phyloP scores from a whole-genome alignment of 2,329 filamentous ascomycete species.

The Chalara sp. region DNA sequence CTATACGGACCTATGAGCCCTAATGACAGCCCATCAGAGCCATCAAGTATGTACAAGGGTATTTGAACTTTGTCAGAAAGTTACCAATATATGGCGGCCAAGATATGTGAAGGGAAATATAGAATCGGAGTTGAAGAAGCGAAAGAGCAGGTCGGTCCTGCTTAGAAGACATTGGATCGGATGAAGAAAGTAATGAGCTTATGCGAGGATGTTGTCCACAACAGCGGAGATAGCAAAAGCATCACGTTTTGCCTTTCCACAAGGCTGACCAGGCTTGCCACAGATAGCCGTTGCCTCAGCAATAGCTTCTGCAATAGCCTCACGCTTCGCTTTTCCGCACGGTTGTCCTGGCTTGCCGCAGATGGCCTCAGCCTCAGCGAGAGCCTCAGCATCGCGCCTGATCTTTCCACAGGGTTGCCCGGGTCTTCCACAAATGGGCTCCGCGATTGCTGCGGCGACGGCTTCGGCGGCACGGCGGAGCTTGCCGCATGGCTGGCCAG shows the following conservation, averaged over 20 bases:
- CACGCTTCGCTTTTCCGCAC: slow-evolving; percentile 14
- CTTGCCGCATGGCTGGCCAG: slow-evolving; percentile 4
- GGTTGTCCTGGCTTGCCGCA: slow-evolving; percentile 13
- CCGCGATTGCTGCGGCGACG: slow-evolving; percentile 19
- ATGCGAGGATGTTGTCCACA: neutral
- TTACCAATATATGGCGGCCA: too few relatives aligned
- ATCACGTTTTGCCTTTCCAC: neutral
- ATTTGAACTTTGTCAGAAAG: too few relatives aligned
- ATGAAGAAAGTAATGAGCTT: neutral
- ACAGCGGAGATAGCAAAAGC: neutral
- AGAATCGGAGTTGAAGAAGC: too few relatives aligned
- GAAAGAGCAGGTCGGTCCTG: too few relatives aligned
- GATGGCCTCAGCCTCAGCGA: slow-evolving; percentile 14
- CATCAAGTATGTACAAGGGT: too few relatives aligned
- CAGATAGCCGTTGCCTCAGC: slow-evolving; percentile 2
- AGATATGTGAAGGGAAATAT: too few relatives aligned
- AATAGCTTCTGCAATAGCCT: slow-evolving; percentile 9
- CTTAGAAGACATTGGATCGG: too few relatives aligned
- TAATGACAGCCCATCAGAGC: too few relatives aligned
- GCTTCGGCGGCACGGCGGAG: slow-evolving; percentile 22
- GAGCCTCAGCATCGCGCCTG: slow-evolving; percentile 22
- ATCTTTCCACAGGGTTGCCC: slow-evolving; percentile 22
- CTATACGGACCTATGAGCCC: too few relatives aligned
- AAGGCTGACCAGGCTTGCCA: neutral
- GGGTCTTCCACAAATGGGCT: slow-evolving; percentile 15